Evolutionary conservation across 1,284 basidiomycete species (phyloP).

Genomic region (Lignosus rhinocerotis): DNA sequence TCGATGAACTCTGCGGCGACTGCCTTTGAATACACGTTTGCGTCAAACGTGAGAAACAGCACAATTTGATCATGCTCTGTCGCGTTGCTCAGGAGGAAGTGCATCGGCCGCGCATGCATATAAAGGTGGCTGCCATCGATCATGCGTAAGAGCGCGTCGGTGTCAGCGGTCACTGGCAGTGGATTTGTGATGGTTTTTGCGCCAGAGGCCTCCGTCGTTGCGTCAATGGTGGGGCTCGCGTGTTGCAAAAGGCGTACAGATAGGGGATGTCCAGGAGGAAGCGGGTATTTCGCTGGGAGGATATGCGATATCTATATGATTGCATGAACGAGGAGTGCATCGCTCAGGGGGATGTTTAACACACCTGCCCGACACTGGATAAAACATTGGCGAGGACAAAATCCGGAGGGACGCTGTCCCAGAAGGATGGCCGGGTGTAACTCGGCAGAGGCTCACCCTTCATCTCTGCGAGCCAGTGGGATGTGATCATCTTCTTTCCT

Average conservation of each 20-base stretch:
- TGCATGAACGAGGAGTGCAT: neutral
- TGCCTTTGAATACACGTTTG: constrained; percentile 20
- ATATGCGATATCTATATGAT: constrained; percentile 7
- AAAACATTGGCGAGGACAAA: constrained; percentile 26
- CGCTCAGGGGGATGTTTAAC: constrained; percentile 13
- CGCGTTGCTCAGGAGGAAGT: constrained; percentile 24
- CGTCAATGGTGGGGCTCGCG: neutral
- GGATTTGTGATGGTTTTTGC: neutral
- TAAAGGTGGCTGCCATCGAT: constrained; percentile 10
- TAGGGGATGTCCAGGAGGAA: constrained; percentile 13
- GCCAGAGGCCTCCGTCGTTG: neutral
- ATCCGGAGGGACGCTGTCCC: constrained; percentile 2
- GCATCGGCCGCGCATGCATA: constrained; percentile 24
- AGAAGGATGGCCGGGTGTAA: neutral
- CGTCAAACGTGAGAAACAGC: constrained; percentile 23
- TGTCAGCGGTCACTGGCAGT: neutral
- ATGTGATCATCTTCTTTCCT: constrained; percentile 27
- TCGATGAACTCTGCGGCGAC: constrained; percentile 25
- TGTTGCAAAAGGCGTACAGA: constrained; percentile 1
- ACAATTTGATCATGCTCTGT: constrained; percentile 15
- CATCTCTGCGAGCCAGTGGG: constrained; percentile 13
- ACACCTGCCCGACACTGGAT: constrained; percentile 51
- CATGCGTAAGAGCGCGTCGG: constrained; percentile 7
- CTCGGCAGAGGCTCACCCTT: constrained; percentile 15
- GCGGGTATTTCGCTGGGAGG: constrained; percentile 17